Base-by-base conservation (phyloP, 2,329 filamentous ascomycete species). In the Fusarium sp. region DNA sequence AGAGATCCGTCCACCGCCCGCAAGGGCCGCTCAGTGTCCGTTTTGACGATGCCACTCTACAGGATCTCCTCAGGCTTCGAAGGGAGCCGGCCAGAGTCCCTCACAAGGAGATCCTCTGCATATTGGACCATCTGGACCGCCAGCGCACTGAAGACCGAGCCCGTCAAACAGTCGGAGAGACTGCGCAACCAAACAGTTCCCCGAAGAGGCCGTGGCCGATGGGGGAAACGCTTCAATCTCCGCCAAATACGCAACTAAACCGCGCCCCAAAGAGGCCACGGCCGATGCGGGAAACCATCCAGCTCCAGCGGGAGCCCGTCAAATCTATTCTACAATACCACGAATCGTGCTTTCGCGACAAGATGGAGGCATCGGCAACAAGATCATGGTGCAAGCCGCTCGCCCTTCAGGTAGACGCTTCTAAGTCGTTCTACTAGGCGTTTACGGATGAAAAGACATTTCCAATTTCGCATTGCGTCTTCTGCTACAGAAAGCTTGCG, bases 301-400 rank as follows among this genome's bases (percentile, higher is more conserved):
- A 33, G n/a, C 60, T 54, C 56, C 52, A 69, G 33, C 58, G 13
- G 31, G n/a, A 63, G 33, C 66, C 50, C 16, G 33, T 69, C 50
- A 45, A 24, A 13, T 9, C 56, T n/a, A 56, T 69, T 60, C 61
- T 69, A 20, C 57, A 56, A 59, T 31, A 64, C 62, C 61, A 31
- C 18, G 61, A 64, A 18, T 63, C 63, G 7, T 43, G 56, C 48
- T 69, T 66, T 61, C 67, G 43, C 31, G 63, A n/a, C n/a, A 69
- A 63, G 45, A 27, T 52, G 52, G 31, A 45, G n/a, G 58, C 31
- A 54, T 69, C 67, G 13, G 18, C 35, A 61, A 33, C 37, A 60
- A 69, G 63, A 66, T 69, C 63, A 16, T 69, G 63, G 67, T 66
- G 67, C 57, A 69, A 69, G 29, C 43, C 67, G 9, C 56, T 59